A percentile compares a stretch with the other conserved stretches of the same genome.
phyloP scores from a whole-genome alignment of 768 basidiomycete species.

The Psilocybe azurescens region DNA sequence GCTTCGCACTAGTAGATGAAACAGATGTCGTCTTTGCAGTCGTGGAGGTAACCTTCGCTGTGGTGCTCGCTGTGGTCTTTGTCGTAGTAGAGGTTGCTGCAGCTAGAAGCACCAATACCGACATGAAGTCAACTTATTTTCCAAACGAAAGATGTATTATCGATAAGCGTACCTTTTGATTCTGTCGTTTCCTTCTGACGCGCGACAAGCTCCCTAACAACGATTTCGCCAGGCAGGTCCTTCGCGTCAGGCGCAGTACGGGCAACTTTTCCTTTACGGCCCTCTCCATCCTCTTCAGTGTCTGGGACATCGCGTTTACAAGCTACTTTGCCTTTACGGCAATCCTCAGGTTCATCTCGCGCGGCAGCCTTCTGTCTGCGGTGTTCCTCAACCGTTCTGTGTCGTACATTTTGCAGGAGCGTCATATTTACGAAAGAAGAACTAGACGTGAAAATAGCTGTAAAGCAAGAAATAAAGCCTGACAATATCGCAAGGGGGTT shows the following conservation, averaged over 20 bases:
- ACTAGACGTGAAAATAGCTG: neutral
- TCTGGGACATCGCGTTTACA: neutral
- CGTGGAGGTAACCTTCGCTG: neutral
- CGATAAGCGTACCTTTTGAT: neutral
- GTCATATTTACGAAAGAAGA: constrained; percentile 3
- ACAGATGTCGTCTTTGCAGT: constrained; percentile 1
- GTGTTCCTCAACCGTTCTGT: constrained; percentile 6
- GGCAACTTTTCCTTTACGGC: constrained; percentile 8
- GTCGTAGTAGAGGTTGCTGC: neutral
- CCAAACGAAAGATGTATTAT: neutral
- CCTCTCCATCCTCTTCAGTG: neutral
- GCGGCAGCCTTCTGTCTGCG: neutral
- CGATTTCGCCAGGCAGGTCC: neutral
- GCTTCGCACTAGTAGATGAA: neutral
- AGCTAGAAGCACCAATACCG: neutral
- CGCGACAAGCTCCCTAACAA: neutral
- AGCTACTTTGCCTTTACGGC: neutral
- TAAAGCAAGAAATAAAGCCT: neutral
- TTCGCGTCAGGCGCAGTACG: neutral
- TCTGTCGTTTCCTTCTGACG: neutral
- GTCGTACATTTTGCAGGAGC: constrained; percentile 13
- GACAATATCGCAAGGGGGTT: neutral
- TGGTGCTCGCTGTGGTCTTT: neutral
- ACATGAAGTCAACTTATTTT: neutral
- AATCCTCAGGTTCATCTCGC: neutral